Conservation (phyloP, 2,329 filamentous ascomycete species). For the Paraphoma sp. region DNA sequence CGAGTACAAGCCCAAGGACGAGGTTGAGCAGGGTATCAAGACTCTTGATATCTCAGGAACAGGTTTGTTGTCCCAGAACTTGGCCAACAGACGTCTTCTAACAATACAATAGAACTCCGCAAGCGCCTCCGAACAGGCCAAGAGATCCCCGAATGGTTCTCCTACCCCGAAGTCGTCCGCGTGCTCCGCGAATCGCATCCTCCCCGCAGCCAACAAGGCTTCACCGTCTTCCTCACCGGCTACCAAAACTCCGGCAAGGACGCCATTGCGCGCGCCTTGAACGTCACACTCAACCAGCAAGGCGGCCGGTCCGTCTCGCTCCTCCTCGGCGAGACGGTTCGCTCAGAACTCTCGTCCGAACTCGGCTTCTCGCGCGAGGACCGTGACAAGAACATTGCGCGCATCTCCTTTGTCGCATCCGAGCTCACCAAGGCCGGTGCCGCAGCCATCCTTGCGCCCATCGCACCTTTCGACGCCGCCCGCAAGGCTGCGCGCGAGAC, state of each 20-base stretch:
- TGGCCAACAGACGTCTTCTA: too few relatives aligned
- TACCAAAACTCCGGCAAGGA: slow-evolving; percentile 98
- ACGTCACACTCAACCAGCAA: slow-evolving; percentile 98
- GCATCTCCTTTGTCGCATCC: slow-evolving; percentile 94
- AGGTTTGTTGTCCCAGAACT: too few relatives aligned
- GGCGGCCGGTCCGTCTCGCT: slow-evolving; percentile 93
- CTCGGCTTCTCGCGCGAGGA: slow-evolving; percentile 94
- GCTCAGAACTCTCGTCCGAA: slow-evolving; percentile 89
- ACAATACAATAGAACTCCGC: too few relatives aligned
- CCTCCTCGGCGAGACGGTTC: slow-evolving; percentile 93
- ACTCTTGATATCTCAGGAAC: slow-evolving; percentile 67
- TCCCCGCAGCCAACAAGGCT: slow-evolving; percentile 87
- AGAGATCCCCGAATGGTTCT: slow-evolving; percentile 99
- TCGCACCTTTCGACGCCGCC: slow-evolving; percentile 86
- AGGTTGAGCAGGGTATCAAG: slow-evolving; percentile 80
- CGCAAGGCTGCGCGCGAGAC: slow-evolving; percentile 81
- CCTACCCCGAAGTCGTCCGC: slow-evolving; percentile 96
- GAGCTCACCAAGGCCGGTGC: slow-evolving; percentile 93
- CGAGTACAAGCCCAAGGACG: slow-evolving; percentile 92
- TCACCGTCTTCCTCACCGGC: slow-evolving; percentile 97
- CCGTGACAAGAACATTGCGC: slow-evolving; percentile 91
- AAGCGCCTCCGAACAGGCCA: slow-evolving; percentile 87
- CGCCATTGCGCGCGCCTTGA: slow-evolving; percentile 90
- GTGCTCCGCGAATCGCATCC: slow-evolving; percentile 97
- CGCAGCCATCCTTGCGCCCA: slow-evolving; percentile 94